These are phyloP conservation scores for Penicillium sp. DNA, from an alignment of 2,329 filamentous ascomycete genomes.

Conservation along the genomic window DNA sequence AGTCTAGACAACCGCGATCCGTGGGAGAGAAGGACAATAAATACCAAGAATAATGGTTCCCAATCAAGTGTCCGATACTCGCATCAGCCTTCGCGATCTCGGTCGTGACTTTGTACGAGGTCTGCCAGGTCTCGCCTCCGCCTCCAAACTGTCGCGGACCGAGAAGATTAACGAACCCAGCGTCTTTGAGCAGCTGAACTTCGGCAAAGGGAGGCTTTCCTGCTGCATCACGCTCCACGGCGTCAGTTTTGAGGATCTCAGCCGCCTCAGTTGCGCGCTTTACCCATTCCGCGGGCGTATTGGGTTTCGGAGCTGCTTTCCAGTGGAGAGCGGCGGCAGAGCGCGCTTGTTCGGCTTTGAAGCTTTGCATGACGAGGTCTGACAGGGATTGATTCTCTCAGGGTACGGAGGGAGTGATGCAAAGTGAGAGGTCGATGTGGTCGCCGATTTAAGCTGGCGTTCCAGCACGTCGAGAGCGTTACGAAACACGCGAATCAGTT, in stretches of 20 bases:
- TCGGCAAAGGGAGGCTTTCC: conserved; percentile 60
- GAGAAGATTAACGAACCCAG: conserved; percentile 57
- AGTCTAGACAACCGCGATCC: conserved; percentile 23
- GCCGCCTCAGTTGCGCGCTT: conserved; percentile 55
- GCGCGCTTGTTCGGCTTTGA: not conserved
- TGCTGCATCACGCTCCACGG: conserved; percentile 53
- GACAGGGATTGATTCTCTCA: not conserved
- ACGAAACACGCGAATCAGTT: not conserved
- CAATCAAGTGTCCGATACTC: conserved; percentile 34
- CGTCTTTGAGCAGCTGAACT: conserved; percentile 56
- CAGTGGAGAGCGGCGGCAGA: not conserved
- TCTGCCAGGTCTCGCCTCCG: conserved; percentile 58
- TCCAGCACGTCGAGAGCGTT: not conserved
- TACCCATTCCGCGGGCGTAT: conserved; percentile 52
- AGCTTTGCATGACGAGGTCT: not conserved
- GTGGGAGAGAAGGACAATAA: too few relatives aligned
- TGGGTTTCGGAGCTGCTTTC: conserved; percentile 32
- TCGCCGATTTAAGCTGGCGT: not conserved
- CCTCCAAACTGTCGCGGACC: conserved; percentile 58
- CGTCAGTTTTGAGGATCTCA: conserved; percentile 56
- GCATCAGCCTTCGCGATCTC: conserved; percentile 69
- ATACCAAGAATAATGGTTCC: not conserved
- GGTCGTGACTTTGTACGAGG: conserved; percentile 64
- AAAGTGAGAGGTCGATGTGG: not conserved
- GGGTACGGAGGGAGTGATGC: not conserved